phyloP scores from a whole-genome alignment of 495 filamentous ascomycete species.

The Aspergillus taichungensis region DNA sequence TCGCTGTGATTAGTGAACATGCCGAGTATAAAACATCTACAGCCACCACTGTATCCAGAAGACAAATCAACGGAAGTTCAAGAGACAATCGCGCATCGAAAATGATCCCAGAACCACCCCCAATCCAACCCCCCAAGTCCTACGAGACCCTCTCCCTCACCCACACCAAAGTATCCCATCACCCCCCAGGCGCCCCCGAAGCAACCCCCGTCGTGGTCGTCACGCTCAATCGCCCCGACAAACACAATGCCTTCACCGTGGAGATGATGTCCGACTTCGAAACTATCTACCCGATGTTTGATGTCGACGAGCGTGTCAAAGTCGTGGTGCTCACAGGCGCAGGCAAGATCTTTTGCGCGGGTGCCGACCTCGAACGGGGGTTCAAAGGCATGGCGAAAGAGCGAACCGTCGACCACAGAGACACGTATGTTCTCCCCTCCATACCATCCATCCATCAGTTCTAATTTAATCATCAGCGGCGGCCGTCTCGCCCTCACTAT shows the following conservation, averaged over 20 bases:
- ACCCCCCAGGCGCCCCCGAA: conserved; percentile 29
- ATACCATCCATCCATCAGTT: too few species aligned
- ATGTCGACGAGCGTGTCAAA: conserved; percentile 42
- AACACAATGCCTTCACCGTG: conserved; percentile 47
- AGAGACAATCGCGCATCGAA: not conserved
- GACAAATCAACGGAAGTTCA: too few species aligned
- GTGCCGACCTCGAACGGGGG: conserved; percentile 40
- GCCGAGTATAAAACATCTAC: too few species aligned
- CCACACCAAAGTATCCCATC: conserved; percentile 39
- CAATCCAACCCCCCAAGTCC: conserved; percentile 5
- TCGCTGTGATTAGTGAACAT: too few species aligned
- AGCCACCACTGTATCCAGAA: too few species aligned
- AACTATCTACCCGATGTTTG: conserved; percentile 38
- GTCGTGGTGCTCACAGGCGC: conserved; percentile 43
- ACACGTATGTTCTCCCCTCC: not conserved
- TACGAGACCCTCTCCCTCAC: conserved; percentile 25
- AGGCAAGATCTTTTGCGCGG: conserved; percentile 48
- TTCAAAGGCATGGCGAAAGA: conserved; percentile 14
- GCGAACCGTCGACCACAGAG: conserved; percentile 5
- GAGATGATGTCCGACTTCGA: conserved; percentile 42
- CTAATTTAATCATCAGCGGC: too few species aligned
- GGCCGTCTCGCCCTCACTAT: conserved; percentile 43
- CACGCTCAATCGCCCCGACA: conserved; percentile 41
- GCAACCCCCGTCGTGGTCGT: conserved; percentile 42
- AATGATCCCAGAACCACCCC: not conserved